Conservation (phyloP, 2,329 filamentous ascomycete genomes). For the Cladophialophora psammophila region DNA sequence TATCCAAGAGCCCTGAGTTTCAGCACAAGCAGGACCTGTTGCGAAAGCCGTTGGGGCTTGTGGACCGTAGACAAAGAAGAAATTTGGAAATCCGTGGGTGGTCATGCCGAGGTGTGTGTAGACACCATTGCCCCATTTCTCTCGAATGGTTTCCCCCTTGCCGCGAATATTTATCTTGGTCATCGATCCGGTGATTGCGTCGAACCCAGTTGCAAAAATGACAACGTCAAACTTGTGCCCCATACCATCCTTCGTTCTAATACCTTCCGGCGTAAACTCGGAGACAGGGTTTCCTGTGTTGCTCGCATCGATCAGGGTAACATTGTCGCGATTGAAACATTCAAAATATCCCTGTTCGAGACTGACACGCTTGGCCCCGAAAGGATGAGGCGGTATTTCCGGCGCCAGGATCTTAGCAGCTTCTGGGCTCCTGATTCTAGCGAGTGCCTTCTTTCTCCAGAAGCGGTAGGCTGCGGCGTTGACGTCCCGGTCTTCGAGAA, state of each 20-base stretch:
- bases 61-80: constrained; percentile 62
- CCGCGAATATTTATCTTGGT: constrained; percentile 50
- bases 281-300: constrained; percentile 2
- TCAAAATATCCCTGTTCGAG: constrained; percentile 62
- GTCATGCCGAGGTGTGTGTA: constrained; percentile 52
- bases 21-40: constrained; percentile 59
- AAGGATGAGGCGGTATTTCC: constrained; percentile 59
- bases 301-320: constrained; percentile 47
- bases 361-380: constrained; percentile 60
- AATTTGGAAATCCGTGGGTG: constrained; percentile 54
- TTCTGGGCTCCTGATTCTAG: constrained; percentile 58
- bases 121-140: constrained; percentile 47
- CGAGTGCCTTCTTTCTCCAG: constrained; percentile 60
- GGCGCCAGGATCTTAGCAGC: constrained; percentile 63
- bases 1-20: constrained; percentile 63
- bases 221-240: constrained; percentile 50
- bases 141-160: constrained; percentile 43
- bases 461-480: constrained; percentile 64
- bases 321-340: constrained; percentile 52
- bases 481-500: constrained; percentile 53
- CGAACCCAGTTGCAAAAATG: constrained; percentile 53
- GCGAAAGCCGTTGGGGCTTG: constrained; percentile 58
- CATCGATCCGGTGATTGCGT: constrained; percentile 52
- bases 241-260: constrained; percentile 50
- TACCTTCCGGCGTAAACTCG: constrained; percentile 44